phyloP scores from a whole-genome alignment of 2,329 filamentous ascomycete species.

The Scytalidium sp. region DNA sequence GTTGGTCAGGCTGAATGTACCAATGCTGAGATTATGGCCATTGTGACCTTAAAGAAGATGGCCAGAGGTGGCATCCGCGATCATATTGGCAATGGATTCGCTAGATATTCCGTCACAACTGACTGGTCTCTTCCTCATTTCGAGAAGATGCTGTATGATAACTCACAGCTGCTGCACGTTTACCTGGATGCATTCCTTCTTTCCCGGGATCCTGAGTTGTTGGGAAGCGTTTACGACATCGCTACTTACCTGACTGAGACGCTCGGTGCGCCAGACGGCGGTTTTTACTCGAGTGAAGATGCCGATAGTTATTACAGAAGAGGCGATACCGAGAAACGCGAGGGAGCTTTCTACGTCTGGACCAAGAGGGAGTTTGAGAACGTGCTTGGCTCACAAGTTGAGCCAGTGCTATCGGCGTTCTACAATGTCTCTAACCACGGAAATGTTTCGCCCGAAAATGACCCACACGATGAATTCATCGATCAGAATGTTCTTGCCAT shows the following conservation, averaged over 20 bases:
- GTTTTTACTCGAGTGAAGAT: constrained; percentile 85
- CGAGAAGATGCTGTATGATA: constrained; percentile 95
- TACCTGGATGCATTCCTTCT: constrained; percentile 82
- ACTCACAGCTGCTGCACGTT: constrained; percentile 77
- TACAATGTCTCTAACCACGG: constrained; percentile 83
- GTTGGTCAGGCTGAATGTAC: constrained; percentile 78
- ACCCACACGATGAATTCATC: constrained; percentile 90
- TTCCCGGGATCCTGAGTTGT: constrained; percentile 60
- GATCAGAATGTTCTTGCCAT: constrained; percentile 87
- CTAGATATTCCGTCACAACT: constrained; percentile 82
- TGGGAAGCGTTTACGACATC: constrained; percentile 76
- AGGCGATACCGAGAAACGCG: constrained; percentile 77
- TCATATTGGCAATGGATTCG: constrained; percentile 74
- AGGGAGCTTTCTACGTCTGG: constrained; percentile 95
- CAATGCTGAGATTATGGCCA: constrained; percentile 72
- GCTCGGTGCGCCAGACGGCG: constrained; percentile 65
- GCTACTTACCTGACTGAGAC: constrained; percentile 82
- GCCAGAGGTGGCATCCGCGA: constrained; percentile 69
- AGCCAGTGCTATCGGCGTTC: constrained; percentile 74
- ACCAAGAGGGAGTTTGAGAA: constrained; percentile 81
- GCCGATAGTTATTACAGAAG: constrained; percentile 76
- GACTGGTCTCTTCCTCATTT: constrained; percentile 97
- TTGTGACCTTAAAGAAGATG: constrained; percentile 79
- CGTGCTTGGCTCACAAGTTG: constrained; percentile 65
- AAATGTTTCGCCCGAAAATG: constrained; percentile 78